Base-by-base conservation (phyloP, 768 basidiomycete genomes). In the Tubosaeta sp. region DNA sequence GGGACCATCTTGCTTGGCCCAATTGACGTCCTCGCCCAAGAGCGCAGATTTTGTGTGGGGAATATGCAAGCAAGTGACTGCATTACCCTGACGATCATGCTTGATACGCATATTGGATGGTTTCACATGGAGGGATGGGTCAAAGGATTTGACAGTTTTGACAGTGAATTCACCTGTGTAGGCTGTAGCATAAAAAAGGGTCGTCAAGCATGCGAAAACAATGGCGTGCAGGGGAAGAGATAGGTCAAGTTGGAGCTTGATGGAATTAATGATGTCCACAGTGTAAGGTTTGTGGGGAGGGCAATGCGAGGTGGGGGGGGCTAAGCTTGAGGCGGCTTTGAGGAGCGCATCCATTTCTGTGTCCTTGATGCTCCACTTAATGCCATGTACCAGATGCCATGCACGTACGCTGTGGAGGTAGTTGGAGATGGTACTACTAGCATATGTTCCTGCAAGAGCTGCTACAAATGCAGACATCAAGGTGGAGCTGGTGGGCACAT, bases 61-160 rank as follows among this genome's bases (percentile, higher is more conserved):
- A 1, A 55, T 30, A 73, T 1, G 44, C 21, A 0, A 70, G 56
- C 40, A 71, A 66, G 30, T 56, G 40, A 14, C 64, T 22, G 25
- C 60, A 62, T 0, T 70, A 67, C 0, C 64, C 29, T 36, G 32
- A 0, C 24, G 41, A 11, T 49, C 32, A 0, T 5, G 2, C 11
- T 43, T 16, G 1, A 16, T 10, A 0, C n/a, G 1, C 2, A 42
- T 5, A 30, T 49, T 10, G 0, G 48, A 32, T 1, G 48, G 40
- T 34, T 34, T 49, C 24, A 29, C 6, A 10, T 49, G 48, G 4
- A 13, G 1, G 4, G 0, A 1, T 0, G 48, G 48, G 16, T 43
- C 12, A 32, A 49, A 49, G 10, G 48, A n/a, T 2, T 0, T 9
- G 11, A 43, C 7, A 0, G 14, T 43, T 18, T 3, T 1, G 3